Base-by-base conservation (phyloP, 805 yeast genomes). In the Metschnikowia colocasiae region DNA sequence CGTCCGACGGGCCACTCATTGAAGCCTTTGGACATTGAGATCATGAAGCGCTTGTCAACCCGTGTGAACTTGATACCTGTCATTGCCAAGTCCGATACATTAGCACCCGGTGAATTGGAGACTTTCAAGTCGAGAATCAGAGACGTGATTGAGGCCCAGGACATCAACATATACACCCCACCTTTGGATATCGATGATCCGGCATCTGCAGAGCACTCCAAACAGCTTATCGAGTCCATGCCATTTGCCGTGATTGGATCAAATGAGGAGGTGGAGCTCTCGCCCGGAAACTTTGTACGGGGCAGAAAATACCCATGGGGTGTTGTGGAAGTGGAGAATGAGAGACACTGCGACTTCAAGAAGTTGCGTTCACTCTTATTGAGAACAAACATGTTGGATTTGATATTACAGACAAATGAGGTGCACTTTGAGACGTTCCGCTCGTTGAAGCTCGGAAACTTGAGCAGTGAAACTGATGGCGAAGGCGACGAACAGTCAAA, bases 281-380 rank as follows among this genome's bases (percentile, higher is more conserved):
- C 78, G 13, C 76, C 80, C 36, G 95, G 94, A 26, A 70, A 75
- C 47, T 68, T 73, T 51, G 84, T 87, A 19, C 76, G 82, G 47
- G 97, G 95, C 30, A 81, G 96, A 71, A 80, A 82, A 64, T 88
- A 88, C 62, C 94, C 94, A 53, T 88, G 96, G 96, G 96, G 96
- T 30, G 68, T 82, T 45, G 94, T 85, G 39, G 95, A 87, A 64
- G 89, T 88, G 47, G 95, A 87, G 62, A 87, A 88, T 65, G 95
- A 87, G 59, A 71, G 74, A 49, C 95, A 87, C 62, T 85, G 94
- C 67, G 96, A 89, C 65, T 87, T 88, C 69, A 81, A 86, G 63
- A 85, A 84, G 63, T 75, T 89, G 59, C 82, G 96, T 71, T 77
- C 85, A 47, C 74, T 90, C 55, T 69, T 91, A 53, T 74, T 90